These are phyloP conservation scores for Strobilomyces dryophilus DNA, from an alignment of 768 basidiomycete species.

Conservation along the genomic window DNA sequence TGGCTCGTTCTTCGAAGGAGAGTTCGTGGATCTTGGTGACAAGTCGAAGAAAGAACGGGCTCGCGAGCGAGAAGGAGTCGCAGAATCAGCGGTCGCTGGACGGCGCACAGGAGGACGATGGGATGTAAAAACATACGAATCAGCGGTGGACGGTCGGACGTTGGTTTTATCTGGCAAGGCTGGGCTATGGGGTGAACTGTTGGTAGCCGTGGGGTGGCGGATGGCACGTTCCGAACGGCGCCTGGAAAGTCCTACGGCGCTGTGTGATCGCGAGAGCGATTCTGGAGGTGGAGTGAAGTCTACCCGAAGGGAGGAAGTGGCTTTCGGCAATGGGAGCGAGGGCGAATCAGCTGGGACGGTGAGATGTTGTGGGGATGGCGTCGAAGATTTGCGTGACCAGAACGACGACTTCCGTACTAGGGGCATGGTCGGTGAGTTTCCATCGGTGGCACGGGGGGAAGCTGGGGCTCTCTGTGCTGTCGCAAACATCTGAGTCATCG, in stretches of 20 bases:
- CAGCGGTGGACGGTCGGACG: conserved; percentile 17
- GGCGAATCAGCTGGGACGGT: conserved; percentile 31
- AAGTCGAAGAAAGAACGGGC: conserved; percentile 29
- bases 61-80: conserved; percentile 31
- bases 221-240: conserved; percentile 38
- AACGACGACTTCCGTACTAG: conserved; percentile 61
- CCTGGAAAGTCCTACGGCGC: conserved; percentile 36
- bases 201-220: conserved; percentile 9
- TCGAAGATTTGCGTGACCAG: conserved; percentile 53
- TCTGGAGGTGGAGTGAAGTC: conserved; percentile 24
- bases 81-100: conserved; percentile 42
- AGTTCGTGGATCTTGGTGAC: conserved; percentile 17
- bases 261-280: conserved; percentile 17
- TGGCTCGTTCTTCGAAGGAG: conserved; percentile 8
- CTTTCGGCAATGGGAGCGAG: conserved; percentile 36
- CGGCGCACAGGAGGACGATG: conserved; percentile 25
- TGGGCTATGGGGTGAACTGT: conserved; percentile 11
- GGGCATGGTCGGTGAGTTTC: conserved; percentile 31
- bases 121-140: conserved; percentile 12
- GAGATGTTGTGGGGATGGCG: conserved; percentile 31
- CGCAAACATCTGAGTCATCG: conserved; percentile 45
- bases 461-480: conserved; percentile 45
- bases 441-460: conserved; percentile 21
- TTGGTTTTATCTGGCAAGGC: conserved; percentile 3
- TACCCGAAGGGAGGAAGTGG: conserved; percentile 42